Evolutionary conservation across 2,329 filamentous ascomycete genomes (phyloP).

Genomic region (Alternaria triticimaculans): DNA sequence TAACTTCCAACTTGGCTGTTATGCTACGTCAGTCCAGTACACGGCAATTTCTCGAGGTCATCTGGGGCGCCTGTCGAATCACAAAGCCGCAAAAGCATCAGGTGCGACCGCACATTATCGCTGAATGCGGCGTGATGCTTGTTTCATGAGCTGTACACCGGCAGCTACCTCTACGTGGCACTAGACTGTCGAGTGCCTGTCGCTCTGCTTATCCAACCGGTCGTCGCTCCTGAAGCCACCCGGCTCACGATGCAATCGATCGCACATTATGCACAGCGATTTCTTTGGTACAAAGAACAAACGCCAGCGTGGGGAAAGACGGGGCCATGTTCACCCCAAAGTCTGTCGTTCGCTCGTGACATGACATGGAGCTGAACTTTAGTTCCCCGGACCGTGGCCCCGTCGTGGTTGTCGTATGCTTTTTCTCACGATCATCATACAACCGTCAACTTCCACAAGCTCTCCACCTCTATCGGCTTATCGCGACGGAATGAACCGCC

Average conservation of each 20-base stretch:
- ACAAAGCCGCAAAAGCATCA: slow-evolving; percentile 42
- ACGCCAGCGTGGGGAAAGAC: neutral
- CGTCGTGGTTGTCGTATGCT: slow-evolving; percentile 27
- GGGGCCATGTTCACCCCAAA: neutral
- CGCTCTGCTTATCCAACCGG: neutral
- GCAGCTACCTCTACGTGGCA: slow-evolving; percentile 36
- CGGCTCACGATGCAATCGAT: slow-evolving; percentile 15
- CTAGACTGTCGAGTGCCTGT: slow-evolving; percentile 21
- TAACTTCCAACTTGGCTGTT: slow-evolving; percentile 16
- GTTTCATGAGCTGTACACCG: slow-evolving; percentile 52
- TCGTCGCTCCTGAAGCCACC: slow-evolving; percentile 15
- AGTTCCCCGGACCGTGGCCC: slow-evolving; percentile 35
- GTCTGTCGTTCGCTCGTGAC: slow-evolving; percentile 20
- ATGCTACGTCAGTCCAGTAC: slow-evolving; percentile 41
- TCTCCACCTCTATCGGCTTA: neutral
- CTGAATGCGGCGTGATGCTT: slow-evolving; percentile 43
- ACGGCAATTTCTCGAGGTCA: slow-evolving; percentile 44
- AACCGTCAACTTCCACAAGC: slow-evolving; percentile 22
- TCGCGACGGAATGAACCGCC: slow-evolving; percentile 1
- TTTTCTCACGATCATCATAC: slow-evolving; percentile 31
- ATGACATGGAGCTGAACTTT: slow-evolving; percentile 13
- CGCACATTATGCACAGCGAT: neutral
- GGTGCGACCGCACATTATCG: slow-evolving; percentile 40
- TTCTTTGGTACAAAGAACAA: slow-evolving; percentile 2
- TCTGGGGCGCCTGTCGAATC: slow-evolving; percentile 43